Evolutionary conservation across 1,284 basidiomycete species (phyloP).

Genomic region (Ceratobasidium sp.): DNA sequence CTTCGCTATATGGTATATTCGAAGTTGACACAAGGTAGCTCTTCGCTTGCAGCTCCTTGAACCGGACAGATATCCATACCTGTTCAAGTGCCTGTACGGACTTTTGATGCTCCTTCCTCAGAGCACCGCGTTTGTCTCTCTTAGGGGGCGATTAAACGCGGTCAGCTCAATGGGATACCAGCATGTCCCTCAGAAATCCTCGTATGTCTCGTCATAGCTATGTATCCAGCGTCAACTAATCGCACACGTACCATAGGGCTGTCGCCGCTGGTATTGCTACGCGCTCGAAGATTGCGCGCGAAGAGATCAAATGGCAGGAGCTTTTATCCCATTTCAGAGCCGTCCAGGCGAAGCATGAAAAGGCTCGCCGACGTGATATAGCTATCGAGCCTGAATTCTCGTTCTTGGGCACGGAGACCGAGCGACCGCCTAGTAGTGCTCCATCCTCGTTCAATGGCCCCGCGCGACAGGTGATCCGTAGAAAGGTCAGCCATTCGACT

Average conservation of each 20-base stretch:
- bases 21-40: conserved; percentile 64
- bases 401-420: conserved; percentile 23
- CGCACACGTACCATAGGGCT: conserved; percentile 3
- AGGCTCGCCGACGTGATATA: conserved; percentile 71
- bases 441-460: conserved; percentile 8
- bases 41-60: conserved; percentile 97
- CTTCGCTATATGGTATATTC: background rate
- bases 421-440: background rate
- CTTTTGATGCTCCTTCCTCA: conserved; percentile 98
- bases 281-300: conserved; percentile 82
- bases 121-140: conserved; percentile 94
- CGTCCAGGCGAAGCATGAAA: conserved; percentile 89
- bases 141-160: conserved; percentile 93
- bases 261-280: conserved; percentile 54
- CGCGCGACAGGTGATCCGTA: conserved; percentile 16
- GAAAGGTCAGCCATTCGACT: conserved; percentile 29
- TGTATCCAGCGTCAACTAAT: conserved; percentile 52
- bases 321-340: conserved; percentile 87
- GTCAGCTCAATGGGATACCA: conserved; percentile 96
- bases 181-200: conserved; percentile 66
- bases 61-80: conserved; percentile 94
- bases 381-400: conserved; percentile 45
- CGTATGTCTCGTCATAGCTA: conserved; percentile 63
- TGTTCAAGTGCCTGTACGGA: conserved; percentile 98
- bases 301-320: conserved; percentile 96